These are phyloP conservation scores for Chlamydomonas sp. DNA, from an alignment of 139 green algal species.

Conservation along the genomic window DNA sequence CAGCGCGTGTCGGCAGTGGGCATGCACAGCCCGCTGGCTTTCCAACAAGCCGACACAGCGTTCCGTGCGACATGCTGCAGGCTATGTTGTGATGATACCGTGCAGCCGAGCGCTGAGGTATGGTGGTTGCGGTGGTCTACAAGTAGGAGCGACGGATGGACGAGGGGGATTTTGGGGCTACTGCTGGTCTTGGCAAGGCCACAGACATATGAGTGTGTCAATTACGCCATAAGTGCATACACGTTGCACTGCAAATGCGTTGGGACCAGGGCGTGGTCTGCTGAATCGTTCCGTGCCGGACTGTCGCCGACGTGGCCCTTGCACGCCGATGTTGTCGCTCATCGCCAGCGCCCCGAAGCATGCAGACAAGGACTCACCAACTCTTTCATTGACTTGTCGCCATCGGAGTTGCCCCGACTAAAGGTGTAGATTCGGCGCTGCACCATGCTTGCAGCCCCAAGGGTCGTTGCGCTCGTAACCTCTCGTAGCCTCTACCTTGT, in stretches of 20 bases:
- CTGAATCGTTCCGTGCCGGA: neutral
- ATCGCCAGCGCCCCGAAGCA: neutral
- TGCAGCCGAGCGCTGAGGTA: no score
- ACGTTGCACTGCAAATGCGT: neutral
- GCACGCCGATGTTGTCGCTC: neutral
- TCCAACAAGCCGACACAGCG: neutral
- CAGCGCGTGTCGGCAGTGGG: neutral
- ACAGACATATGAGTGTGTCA: neutral
- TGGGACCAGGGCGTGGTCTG: neutral
- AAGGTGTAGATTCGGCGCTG: constrained; percentile 66
- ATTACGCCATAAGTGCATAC: neutral
- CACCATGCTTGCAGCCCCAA: no score
- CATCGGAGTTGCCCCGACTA: constrained; percentile 57
- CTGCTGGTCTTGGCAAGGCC: no score
- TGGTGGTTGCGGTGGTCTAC: no score
- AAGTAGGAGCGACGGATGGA: no score
- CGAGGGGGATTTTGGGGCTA: no score
- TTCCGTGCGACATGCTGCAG: no score
- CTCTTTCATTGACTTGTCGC: constrained; percentile 72
- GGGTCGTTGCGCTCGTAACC: no score
- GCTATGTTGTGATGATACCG: no score
- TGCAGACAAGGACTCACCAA: constrained; percentile 42
- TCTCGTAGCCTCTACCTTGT: no score
- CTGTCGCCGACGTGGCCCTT: neutral
- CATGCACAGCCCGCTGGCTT: neutral